Evolutionary conservation across 2,329 filamentous ascomycete species (phyloP).

Genomic region (Ophioceras dolichostomum): DNA sequence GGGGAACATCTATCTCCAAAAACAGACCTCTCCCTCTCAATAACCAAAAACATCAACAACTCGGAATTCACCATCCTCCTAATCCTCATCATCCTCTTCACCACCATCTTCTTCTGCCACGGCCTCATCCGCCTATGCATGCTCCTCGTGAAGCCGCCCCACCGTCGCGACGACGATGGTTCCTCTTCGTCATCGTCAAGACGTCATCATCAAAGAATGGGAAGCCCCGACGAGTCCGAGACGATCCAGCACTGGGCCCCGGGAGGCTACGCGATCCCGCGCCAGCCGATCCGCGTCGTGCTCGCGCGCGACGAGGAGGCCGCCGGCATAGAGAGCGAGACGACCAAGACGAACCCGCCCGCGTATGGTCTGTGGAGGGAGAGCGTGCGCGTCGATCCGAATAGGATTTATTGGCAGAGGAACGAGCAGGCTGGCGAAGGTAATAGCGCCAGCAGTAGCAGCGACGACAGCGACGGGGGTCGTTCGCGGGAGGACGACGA

Average conservation of each 20-base stretch:
- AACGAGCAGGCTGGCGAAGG: slow-evolving; percentile 28
- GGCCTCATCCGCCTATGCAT: slow-evolving; percentile 63
- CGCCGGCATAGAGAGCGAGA: slow-evolving; percentile 39
- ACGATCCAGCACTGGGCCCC: slow-evolving; percentile 35
- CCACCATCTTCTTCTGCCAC: slow-evolving; percentile 72
- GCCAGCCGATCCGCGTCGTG: slow-evolving; percentile 63
- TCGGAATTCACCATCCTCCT: slow-evolving; percentile 70
- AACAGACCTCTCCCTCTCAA: slow-evolving; percentile 59
- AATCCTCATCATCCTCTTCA: slow-evolving; percentile 62
- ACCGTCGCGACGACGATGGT: slow-evolving; percentile 6
- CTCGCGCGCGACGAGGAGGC: slow-evolving; percentile 65
- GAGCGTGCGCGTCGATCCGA: slow-evolving; percentile 71
- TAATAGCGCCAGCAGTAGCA: slow-evolving; percentile 1
- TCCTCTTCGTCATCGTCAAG: no score
- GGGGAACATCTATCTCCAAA: neutral
- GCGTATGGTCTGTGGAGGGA: slow-evolving; percentile 79
- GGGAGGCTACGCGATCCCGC: slow-evolving; percentile 57
- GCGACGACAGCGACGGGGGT: slow-evolving; percentile 11
- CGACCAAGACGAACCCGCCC: slow-evolving; percentile 54
- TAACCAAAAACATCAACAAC: slow-evolving; percentile 49
- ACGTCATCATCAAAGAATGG: no score
- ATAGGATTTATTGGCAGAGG: slow-evolving; percentile 70
- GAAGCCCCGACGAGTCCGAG: no score
- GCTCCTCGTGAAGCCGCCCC: slow-evolving; percentile 39
- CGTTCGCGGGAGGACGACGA: slow-evolving; percentile 6